Conservation (phyloP, 306 rosid species). For the Abrus pulchellus region DNA sequence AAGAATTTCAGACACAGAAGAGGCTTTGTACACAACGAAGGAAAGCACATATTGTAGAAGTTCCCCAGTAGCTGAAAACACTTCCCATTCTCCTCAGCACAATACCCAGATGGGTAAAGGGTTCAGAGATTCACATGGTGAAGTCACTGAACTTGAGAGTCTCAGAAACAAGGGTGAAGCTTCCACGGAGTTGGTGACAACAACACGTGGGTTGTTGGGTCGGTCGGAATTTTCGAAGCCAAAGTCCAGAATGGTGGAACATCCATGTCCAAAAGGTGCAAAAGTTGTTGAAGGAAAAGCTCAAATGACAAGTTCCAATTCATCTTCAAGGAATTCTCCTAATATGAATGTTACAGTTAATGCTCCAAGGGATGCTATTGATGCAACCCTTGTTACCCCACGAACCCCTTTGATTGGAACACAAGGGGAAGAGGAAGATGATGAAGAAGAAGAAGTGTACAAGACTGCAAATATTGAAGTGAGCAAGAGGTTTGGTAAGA, state of each 20-base stretch:
- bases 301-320: conserved; percentile 25
- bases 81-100: conserved; percentile 40
- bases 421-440: conserved; percentile 63
- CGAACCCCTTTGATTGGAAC: conserved; percentile 63
- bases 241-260: conserved; percentile 75
- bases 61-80: conserved; percentile 32
- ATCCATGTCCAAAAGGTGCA: conserved; percentile 48
- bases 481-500: conserved; percentile 54
- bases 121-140: conserved; percentile 42
- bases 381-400: conserved; percentile 58
- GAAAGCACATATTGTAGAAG: conserved; percentile 7
- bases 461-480: conserved; percentile 68
- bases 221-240: conserved; percentile 66
- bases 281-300: conserved; percentile 47
- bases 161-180: conserved; percentile 28
- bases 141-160: conserved; percentile 51
- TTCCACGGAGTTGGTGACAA: conserved; percentile 41
- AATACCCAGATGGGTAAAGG: conserved; percentile 46
- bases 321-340: conserved; percentile 46
- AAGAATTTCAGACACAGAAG: conserved; percentile 52
- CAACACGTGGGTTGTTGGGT: conserved; percentile 48
- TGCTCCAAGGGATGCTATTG: conserved; percentile 47
- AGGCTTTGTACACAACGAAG: background rate
- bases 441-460: conserved; percentile 80
- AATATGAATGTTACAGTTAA: conserved; percentile 31